Evolutionary conservation across 352 stramenopile genomes (phyloP).

Genomic region (Globisporangium paroecandrum): DNA sequence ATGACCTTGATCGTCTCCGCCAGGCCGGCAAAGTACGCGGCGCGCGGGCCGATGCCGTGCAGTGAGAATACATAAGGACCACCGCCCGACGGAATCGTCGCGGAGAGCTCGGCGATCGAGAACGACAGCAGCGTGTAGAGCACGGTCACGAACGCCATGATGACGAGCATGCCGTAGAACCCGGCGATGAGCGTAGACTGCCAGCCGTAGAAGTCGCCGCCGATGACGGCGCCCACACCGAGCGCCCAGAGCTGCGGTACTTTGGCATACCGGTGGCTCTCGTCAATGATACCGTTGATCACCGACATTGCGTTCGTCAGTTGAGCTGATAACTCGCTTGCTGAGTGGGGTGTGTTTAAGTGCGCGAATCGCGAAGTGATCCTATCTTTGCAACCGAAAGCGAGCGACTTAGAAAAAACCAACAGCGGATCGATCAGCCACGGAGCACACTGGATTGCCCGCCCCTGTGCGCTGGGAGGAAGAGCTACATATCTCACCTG

Average conservation of each 20-base stretch:
- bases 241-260: slow-evolving; percentile 65
- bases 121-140: slow-evolving; percentile 71
- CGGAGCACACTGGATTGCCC: background rate
- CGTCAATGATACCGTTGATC: background rate
- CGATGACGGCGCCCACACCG: slow-evolving; percentile 63
- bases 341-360: slow-evolving; percentile 1
- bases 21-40: slow-evolving; percentile 58
- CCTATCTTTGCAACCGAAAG: background rate
- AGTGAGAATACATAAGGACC: slow-evolving; percentile 69
- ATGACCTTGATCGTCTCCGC: slow-evolving; percentile 69
- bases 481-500: background rate
- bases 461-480: too few relatives aligned
- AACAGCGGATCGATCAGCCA: background rate
- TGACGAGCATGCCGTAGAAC: slow-evolving; percentile 59
- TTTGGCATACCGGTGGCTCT: slow-evolving; percentile 51
- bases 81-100: slow-evolving; percentile 50
- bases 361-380: slow-evolving; percentile 27
- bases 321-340: background rate
- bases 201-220: slow-evolving; percentile 73
- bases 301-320: background rate
- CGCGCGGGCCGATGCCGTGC: slow-evolving; percentile 45
- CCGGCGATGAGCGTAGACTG: slow-evolving; percentile 58
- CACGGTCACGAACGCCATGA: slow-evolving; percentile 55
- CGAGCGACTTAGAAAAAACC: background rate
- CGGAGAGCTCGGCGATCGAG: slow-evolving; percentile 70